Base-by-base conservation (phyloP, 495 filamentous ascomycete genomes). In the Penicillium herquei region DNA sequence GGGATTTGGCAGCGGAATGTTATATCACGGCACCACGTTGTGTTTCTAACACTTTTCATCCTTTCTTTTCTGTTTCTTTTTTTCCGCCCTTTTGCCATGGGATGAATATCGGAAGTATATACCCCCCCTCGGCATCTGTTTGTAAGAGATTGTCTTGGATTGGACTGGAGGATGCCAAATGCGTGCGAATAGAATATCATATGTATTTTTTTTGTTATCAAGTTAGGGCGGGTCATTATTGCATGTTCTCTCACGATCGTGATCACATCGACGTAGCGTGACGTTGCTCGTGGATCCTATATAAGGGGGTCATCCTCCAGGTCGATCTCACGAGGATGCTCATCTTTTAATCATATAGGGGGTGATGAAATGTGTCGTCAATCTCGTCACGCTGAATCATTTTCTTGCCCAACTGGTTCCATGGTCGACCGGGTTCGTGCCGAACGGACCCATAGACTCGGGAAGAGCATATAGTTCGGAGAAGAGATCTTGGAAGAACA, bases 281-380 rank as follows among this genome's bases (percentile, higher is more conserved):
- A 68, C 57, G 55, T 50, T 51, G 43, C 13, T 32, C 31, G 17
- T 31, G 40, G 9, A n/a, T 35, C 21, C 40, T 70, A 70, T 64
- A 67, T 61, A 70, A 59, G 45, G 17, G 41, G 34, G 14, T 18
- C 39, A 18, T 40, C 57, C 55, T 40, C 57, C 55, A 56, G 35
- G 42, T 51, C 8, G n/a, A 49, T 30, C 41, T 31, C 21, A 30
- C 33, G 54, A 26, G 26, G 31, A 35, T 33, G 55, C 37, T 64
- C 58, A 64, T 64, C 17, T 64, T 60, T 60, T 41, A 54, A 58
- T 62, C 57, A 58, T 50, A 16, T 49, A 40, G 49, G 34, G 49
- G 49, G 60, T 73, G 69, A 74, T 74, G 68, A 70, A 64, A 72
- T 49, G 35, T 65, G 59, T 68, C 63, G 70, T 70, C 68, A 71